phyloP scores from a whole-genome alignment of 1,139 yeast genomes.

The Blastobotrys apis region DNA sequence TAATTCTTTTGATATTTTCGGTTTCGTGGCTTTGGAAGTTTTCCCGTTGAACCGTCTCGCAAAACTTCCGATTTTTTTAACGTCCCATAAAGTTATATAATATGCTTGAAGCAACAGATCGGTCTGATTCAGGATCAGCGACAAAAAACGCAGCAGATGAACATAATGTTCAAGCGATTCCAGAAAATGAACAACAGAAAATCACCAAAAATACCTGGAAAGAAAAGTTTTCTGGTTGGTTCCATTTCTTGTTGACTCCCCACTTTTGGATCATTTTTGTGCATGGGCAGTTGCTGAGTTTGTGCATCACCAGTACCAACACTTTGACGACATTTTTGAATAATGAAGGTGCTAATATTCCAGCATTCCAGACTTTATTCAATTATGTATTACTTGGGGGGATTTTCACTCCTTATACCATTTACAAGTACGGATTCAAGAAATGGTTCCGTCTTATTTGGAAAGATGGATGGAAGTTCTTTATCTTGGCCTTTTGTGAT shows the following conservation, averaged over 20 bases:
- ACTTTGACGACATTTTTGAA: constrained; percentile 41
- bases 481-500: constrained; percentile 42
- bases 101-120: background rate
- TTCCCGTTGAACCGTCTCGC: constrained; percentile 16
- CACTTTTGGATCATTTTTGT: constrained; percentile 42
- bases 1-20: constrained; percentile 1
- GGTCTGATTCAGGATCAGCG: background rate
- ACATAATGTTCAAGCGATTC: background rate
- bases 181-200: background rate
- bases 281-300: constrained; percentile 41
- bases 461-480: constrained; percentile 42
- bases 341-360: constrained; percentile 38
- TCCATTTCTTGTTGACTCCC: constrained; percentile 34
- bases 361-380: constrained; percentile 43
- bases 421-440: constrained; percentile 38
- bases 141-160: background rate
- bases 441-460: constrained; percentile 31
- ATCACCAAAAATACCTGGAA: background rate
- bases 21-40: constrained; percentile 20
- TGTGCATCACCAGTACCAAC: constrained; percentile 42
- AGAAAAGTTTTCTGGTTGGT: constrained; percentile 16
- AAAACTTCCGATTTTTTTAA: constrained; percentile 15
- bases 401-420: constrained; percentile 39
- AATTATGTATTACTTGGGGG: constrained; percentile 38
- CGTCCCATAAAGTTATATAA: background rate